Conservation (phyloP, 768 basidiomycete species). For the Baorangia bicolor region DNA sequence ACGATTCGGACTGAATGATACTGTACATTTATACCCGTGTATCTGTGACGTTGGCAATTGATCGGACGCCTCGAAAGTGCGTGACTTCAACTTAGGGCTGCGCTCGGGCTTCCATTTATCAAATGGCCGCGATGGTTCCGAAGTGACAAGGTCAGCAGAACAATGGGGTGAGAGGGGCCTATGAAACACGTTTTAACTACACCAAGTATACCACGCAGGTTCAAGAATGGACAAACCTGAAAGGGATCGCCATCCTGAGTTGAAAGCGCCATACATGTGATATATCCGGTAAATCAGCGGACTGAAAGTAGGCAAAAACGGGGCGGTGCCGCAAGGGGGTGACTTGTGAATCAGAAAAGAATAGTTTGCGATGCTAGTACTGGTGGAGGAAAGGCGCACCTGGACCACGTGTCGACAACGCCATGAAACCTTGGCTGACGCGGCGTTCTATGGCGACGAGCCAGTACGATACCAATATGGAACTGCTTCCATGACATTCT, state of each 20-base stretch:
- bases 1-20: slow-evolving; percentile 18
- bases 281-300: slow-evolving; percentile 38
- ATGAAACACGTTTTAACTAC: slow-evolving; percentile 35
- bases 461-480: slow-evolving; percentile 26
- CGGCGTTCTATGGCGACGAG: slow-evolving; percentile 30
- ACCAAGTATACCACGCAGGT: slow-evolving; percentile 13
- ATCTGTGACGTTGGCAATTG: slow-evolving; percentile 31
- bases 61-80: slow-evolving; percentile 32
- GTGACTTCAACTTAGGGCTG: slow-evolving; percentile 29
- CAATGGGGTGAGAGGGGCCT: slow-evolving; percentile 26
- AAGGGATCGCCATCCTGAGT: slow-evolving; percentile 22
- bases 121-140: slow-evolving; percentile 32
- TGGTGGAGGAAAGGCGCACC: slow-evolving; percentile 29
- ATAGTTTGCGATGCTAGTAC: slow-evolving; percentile 17
- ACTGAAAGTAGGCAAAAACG: slow-evolving; percentile 6
- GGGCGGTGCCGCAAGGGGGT: slow-evolving; percentile 29
- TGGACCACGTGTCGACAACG: slow-evolving; percentile 32
- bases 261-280: slow-evolving; percentile 13
- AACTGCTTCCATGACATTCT: slow-evolving; percentile 27
- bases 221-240: slow-evolving; percentile 28
- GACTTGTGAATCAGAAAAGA: slow-evolving; percentile 22
- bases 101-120: slow-evolving; percentile 34
- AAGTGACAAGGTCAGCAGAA: slow-evolving; percentile 18
- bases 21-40: slow-evolving; percentile 33
- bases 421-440: slow-evolving; percentile 37